Evolutionary conservation across 2,329 filamentous ascomycete species (phyloP).

Genomic region (Diaporthe aspalathi): DNA sequence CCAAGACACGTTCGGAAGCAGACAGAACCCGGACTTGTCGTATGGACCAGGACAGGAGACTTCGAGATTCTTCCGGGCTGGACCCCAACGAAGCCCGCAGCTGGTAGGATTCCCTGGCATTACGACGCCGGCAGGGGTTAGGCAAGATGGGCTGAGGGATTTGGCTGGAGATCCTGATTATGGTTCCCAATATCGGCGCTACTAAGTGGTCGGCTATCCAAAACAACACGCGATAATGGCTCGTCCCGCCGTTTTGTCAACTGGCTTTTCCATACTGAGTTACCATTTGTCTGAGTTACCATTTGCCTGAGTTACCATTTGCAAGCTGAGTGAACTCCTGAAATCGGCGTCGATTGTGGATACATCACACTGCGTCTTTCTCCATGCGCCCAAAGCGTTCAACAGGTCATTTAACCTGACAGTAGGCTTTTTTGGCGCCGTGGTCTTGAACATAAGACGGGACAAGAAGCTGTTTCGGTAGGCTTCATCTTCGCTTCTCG

Average conservation of each 20-base stretch:
- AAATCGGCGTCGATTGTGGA: neutral
- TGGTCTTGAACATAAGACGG: neutral
- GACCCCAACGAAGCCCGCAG: constrained; percentile 29
- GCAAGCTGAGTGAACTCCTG: neutral
- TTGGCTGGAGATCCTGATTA: constrained; percentile 5
- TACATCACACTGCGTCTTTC: too few relatives aligned
- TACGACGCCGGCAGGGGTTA: neutral
- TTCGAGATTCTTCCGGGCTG: constrained; percentile 22
- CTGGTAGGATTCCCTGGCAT: neutral
- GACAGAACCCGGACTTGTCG: neutral
- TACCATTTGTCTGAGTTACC: too few relatives aligned
- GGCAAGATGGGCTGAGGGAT: constrained; percentile 1
- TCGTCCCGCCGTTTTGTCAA: neutral
- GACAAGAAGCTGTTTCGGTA: constrained; percentile 5
- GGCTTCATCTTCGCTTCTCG: neutral
- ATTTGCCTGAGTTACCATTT: too few relatives aligned
- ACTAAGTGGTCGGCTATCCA: neutral
- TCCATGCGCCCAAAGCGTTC: too few relatives aligned
- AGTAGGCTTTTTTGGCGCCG: constrained; percentile 10
- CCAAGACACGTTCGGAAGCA: neutral
- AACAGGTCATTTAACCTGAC: neutral
- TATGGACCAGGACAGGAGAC: constrained; percentile 31
- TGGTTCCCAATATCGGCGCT: constrained; percentile 7
- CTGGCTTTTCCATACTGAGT: too few relatives aligned
- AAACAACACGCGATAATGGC: neutral